Conservation (phyloP, 2,329 filamentous ascomycete genomes). For the Rutstroemia sp. region DNA sequence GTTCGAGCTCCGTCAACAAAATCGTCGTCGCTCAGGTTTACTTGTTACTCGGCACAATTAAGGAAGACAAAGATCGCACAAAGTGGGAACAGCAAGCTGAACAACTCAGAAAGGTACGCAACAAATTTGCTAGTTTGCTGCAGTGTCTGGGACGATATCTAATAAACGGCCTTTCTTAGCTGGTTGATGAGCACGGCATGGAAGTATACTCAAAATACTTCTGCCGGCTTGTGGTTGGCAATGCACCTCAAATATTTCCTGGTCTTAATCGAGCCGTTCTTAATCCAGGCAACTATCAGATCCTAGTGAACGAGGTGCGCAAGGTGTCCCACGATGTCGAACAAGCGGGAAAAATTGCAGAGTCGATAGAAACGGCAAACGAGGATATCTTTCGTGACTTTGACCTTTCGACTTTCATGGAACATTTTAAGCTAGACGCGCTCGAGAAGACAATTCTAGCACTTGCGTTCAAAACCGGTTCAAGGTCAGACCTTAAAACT, state of each 20-base stretch:
- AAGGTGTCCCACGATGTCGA: constrained; percentile 75
- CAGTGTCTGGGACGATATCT: constrained; percentile 5
- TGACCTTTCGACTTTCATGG: constrained; percentile 89
- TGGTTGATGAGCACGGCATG: constrained; percentile 98
- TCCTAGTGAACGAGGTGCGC: constrained; percentile 76
- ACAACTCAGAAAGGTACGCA: constrained; percentile 79
- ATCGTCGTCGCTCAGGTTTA: constrained; percentile 95
- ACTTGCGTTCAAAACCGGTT: constrained; percentile 79
- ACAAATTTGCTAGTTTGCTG: not conserved
- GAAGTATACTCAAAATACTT: constrained; percentile 97
- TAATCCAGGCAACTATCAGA: constrained; percentile 73
- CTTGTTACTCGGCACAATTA: constrained; percentile 87
- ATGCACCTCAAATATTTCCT: constrained; percentile 87
- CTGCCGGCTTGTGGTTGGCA: constrained; percentile 81
- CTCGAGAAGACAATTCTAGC: constrained; percentile 82
- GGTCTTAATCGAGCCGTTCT: constrained; percentile 65
- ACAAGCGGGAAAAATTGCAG: constrained; percentile 84
- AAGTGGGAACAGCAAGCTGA: constrained; percentile 93
- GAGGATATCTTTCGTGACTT: constrained; percentile 95
- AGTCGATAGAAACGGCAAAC: constrained; percentile 83
- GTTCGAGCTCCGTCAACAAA: constrained; percentile 66
- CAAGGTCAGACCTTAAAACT: constrained; percentile 72
- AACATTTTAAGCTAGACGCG: constrained; percentile 90
- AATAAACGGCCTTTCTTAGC: constrained; percentile 39
- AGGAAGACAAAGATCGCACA: constrained; percentile 81